These are phyloP conservation scores for Leccinum variicolor DNA, from an alignment of 768 basidiomycete species.

Conservation along the genomic window DNA sequence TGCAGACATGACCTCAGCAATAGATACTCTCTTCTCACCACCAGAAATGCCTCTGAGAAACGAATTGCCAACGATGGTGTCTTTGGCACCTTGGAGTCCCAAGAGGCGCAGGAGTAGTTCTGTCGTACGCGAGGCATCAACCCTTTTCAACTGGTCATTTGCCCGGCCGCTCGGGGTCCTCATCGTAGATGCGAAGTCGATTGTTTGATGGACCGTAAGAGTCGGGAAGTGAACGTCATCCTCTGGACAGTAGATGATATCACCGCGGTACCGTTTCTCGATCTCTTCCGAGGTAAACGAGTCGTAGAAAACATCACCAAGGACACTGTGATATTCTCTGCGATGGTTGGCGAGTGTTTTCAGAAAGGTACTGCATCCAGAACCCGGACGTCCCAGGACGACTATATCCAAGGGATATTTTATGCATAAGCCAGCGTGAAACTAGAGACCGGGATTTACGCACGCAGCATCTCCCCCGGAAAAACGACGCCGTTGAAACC, in stretches of 20 bases:
- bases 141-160: constrained; percentile 21
- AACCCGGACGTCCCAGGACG: constrained; percentile 77
- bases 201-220: constrained; percentile 45
- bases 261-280: constrained; percentile 44
- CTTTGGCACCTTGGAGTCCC: constrained; percentile 67
- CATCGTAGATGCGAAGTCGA: constrained; percentile 51
- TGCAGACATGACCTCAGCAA: constrained; percentile 65
- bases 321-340: constrained; percentile 37
- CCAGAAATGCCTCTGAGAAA: constrained; percentile 72
- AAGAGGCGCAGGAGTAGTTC: constrained; percentile 66
- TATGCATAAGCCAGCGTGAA: background rate
- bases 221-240: constrained; percentile 23
- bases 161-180: constrained; percentile 38
- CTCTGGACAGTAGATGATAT: constrained; percentile 40
- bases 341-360: constrained; percentile 50
- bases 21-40: constrained; percentile 78
- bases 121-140: constrained; percentile 23
- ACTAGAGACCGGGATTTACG: constrained; percentile 25
- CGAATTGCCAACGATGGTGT: constrained; percentile 77
- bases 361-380: constrained; percentile 50
- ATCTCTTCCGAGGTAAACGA: constrained; percentile 46
- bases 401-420: constrained; percentile 38
- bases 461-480: constrained; percentile 75
- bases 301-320: constrained; percentile 42
- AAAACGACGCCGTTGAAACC: constrained; percentile 63